These are phyloP conservation scores for Polychaeton citri DNA, from an alignment of 2,329 filamentous ascomycete species.

Conservation along the genomic window DNA sequence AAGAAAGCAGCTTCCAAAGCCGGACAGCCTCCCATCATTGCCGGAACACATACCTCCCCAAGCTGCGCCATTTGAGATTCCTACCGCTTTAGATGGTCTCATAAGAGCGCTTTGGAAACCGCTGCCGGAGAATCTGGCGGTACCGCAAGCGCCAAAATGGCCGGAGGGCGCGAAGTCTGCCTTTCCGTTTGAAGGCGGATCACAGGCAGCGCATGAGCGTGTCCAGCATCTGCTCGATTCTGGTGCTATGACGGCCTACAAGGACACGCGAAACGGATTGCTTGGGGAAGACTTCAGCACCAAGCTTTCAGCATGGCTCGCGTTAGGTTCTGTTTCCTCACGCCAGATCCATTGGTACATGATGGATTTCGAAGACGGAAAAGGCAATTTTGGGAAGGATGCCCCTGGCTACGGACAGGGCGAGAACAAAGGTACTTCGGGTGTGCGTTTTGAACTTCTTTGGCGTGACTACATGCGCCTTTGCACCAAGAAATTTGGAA, in stretches of 20 bases:
- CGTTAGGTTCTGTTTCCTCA: slow-evolving; percentile 59
- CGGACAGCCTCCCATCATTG: slow-evolving; percentile 44
- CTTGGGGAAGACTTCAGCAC: slow-evolving; percentile 60
- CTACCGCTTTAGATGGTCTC: slow-evolving; percentile 40
- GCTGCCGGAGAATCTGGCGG: slow-evolving; percentile 34
- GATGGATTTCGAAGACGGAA: slow-evolving; percentile 54
- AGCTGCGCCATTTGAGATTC: slow-evolving; percentile 48
- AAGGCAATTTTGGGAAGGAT: slow-evolving; percentile 23
- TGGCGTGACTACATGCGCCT: slow-evolving; percentile 76
- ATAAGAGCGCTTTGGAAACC: slow-evolving; percentile 45
- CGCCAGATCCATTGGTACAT: slow-evolving; percentile 60
- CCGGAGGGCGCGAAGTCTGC: slow-evolving; percentile 44
- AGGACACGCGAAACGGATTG: slow-evolving; percentile 58
- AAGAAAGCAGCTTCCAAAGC: slow-evolving; percentile 41
- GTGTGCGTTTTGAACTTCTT: slow-evolving; percentile 58
- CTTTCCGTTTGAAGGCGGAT: slow-evolving; percentile 57
- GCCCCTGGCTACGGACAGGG: slow-evolving; percentile 51
- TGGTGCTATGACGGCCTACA: slow-evolving; percentile 51
- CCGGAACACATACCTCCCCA: slow-evolving; percentile 48
- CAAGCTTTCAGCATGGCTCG: slow-evolving; percentile 61
- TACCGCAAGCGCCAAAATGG: slow-evolving; percentile 39
- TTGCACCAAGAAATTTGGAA: slow-evolving; percentile 56
- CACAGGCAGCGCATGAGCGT: slow-evolving; percentile 44
- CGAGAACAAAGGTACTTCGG: slow-evolving; percentile 58
- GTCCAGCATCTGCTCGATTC: slow-evolving; percentile 47